phyloP scores from a whole-genome alignment of 2,329 filamentous ascomycete genomes.

The Hypoxylon sp. region DNA sequence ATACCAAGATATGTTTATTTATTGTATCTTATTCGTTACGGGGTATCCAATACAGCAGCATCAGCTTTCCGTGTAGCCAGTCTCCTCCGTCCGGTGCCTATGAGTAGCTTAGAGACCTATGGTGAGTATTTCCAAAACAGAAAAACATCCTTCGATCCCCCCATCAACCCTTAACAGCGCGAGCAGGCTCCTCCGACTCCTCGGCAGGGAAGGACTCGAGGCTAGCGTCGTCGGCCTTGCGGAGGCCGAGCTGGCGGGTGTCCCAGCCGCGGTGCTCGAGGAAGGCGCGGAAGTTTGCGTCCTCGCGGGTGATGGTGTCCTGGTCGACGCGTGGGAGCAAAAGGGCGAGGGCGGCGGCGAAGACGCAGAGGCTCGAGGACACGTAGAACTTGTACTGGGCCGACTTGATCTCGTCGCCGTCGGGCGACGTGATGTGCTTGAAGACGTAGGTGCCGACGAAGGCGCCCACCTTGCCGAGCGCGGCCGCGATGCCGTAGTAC shows the following conservation, averaged over 20 bases:
- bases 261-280: constrained; percentile 80
- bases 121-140: too few relatives aligned
- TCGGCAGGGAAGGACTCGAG: constrained; percentile 39
- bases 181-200: constrained; percentile 23
- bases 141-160: not conserved
- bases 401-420: constrained; percentile 60
- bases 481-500: constrained; percentile 76
- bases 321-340: constrained; percentile 82
- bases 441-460: constrained; percentile 89
- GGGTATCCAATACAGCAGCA: not conserved
- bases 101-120: not conserved
- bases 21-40: too few relatives aligned
- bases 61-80: not conserved
- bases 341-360: constrained; percentile 71
- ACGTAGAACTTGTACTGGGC: constrained; percentile 93
- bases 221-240: constrained; percentile 46
- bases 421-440: constrained; percentile 72
- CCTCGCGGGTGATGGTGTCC: constrained; percentile 84
- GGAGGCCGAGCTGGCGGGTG: constrained; percentile 61
- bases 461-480: constrained; percentile 78
- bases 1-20: too few relatives aligned
- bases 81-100: not conserved
- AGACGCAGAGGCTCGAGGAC: constrained; percentile 76
- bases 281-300: constrained; percentile 76
- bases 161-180: constrained; percentile 8